A percentile compares a stretch with the other conserved stretches of the same genome.
phyloP scores from a whole-genome alignment of 768 basidiomycete genomes.

The Xerocomellus dryophilus region DNA sequence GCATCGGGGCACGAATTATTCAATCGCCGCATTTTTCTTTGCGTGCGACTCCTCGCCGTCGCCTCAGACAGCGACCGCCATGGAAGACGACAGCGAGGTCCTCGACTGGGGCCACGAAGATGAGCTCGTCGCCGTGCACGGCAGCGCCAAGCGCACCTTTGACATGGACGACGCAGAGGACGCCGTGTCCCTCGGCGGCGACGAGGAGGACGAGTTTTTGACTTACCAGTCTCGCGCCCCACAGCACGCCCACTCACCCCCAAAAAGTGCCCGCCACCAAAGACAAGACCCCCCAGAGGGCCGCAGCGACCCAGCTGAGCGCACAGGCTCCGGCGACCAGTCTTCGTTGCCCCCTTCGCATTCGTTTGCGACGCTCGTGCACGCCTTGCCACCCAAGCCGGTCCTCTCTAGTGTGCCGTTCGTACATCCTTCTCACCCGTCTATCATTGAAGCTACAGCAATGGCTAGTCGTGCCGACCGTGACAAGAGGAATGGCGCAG shows the following conservation, averaged over 20 bases:
- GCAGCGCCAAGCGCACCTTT: constrained; percentile 27
- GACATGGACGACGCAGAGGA: constrained; percentile 49
- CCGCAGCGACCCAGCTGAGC: constrained; percentile 4
- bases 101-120: constrained; percentile 69
- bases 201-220: constrained; percentile 63
- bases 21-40: constrained; percentile 9
- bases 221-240: constrained; percentile 40
- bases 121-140: constrained; percentile 41
- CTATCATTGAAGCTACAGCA: constrained; percentile 58
- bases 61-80: constrained; percentile 29
- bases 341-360: constrained; percentile 25
- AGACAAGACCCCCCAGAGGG: constrained; percentile 13
- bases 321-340: constrained; percentile 17
- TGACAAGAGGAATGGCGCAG: constrained; percentile 42
- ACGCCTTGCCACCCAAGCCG: constrained; percentile 69
- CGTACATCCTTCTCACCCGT: constrained; percentile 54
- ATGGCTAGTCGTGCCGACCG: constrained; percentile 50
- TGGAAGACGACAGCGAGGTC: constrained; percentile 67
- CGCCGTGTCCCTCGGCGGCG: constrained; percentile 69
- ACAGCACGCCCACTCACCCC: constrained; percentile 27
- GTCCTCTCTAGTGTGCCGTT: constrained; percentile 48
- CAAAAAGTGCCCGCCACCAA: constrained; percentile 11
- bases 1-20: constrained; percentile 18
- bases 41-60: constrained; percentile 10
- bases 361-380: constrained; percentile 46